These are phyloP conservation scores for Abortiporus biennis DNA, from an alignment of 1,284 basidiomycete genomes.

Conservation along the genomic window DNA sequence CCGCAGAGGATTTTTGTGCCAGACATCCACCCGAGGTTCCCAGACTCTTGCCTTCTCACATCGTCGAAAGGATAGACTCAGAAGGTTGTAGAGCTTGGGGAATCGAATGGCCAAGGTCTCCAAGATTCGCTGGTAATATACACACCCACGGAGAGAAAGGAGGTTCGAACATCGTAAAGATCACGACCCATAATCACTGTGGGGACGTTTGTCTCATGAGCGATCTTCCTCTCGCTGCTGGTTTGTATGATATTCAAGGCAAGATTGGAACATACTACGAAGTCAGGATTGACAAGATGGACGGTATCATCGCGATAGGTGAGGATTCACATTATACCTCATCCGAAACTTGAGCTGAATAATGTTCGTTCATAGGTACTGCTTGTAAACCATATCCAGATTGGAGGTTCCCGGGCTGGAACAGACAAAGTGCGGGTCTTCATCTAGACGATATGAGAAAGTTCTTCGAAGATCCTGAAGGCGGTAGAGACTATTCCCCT, in stretches of 20 bases:
- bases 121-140: constrained; percentile 35
- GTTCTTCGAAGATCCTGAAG: constrained; percentile 63
- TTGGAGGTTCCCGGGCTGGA: constrained; percentile 69
- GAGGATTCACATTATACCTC: constrained; percentile 9
- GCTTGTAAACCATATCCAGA: constrained; percentile 60
- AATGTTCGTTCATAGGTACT: constrained; percentile 40
- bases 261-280: constrained; percentile 62
- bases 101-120: constrained; percentile 32
- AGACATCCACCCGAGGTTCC: constrained; percentile 33
- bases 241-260: constrained; percentile 47
- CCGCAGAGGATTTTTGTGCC: constrained; percentile 44
- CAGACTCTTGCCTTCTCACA: constrained; percentile 39
- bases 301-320: constrained; percentile 58
- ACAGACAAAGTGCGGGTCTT: constrained; percentile 55
- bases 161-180: constrained; percentile 25
- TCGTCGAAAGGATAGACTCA: constrained; percentile 39
- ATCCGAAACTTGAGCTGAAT: neutral
- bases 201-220: constrained; percentile 50
- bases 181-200: constrained; percentile 37
- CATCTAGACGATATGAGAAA: constrained; percentile 69
- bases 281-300: constrained; percentile 46
- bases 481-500: constrained; percentile 50
- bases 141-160: constrained; percentile 28
- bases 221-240: constrained; percentile 54
- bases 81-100: constrained; percentile 46